Evolutionary conservation across 805 yeast genomes (phyloP).

Genomic region (Naumovozyma dairenensis): DNA sequence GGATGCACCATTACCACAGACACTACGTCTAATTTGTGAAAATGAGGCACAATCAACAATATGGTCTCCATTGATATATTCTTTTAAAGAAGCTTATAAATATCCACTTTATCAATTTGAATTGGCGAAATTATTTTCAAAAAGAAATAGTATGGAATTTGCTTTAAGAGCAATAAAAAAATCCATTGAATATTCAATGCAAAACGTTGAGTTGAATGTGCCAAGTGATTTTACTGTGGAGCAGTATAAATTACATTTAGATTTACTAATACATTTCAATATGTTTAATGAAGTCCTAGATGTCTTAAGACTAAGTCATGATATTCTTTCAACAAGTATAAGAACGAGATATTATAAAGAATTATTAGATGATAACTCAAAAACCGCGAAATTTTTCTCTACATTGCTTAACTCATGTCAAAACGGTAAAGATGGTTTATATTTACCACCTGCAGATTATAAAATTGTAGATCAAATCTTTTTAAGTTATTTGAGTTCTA

Average conservation of each 20-base stretch:
- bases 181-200: slow-evolving; percentile 20
- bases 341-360: slow-evolving; percentile 16
- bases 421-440: slow-evolving; percentile 5
- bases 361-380: slow-evolving; percentile 10
- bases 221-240: slow-evolving; percentile 6
- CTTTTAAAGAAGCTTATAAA: slow-evolving; percentile 11
- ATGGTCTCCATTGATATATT: slow-evolving; percentile 19
- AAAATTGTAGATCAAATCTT: slow-evolving; percentile 20
- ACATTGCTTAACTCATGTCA: slow-evolving; percentile 17
- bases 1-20: slow-evolving; percentile 12
- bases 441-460: slow-evolving; percentile 17
- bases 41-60: slow-evolving; percentile 5
- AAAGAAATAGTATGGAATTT: slow-evolving; percentile 12
- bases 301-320: slow-evolving; percentile 23
- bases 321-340: slow-evolving; percentile 11
- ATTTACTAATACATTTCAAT: slow-evolving; percentile 18
- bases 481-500: slow-evolving; percentile 6
- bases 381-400: slow-evolving; percentile 15
- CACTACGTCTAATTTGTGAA: slow-evolving; percentile 10
- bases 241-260: slow-evolving; percentile 23
- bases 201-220: slow-evolving; percentile 6
- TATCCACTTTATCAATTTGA: slow-evolving; percentile 19
- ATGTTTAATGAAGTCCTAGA: slow-evolving; percentile 24
- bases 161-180: slow-evolving; percentile 22
- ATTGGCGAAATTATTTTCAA: slow-evolving; percentile 19